Evolutionary conservation across 805 yeast species (phyloP).

Genomic region (Cyberlindnera mississippiensis): DNA sequence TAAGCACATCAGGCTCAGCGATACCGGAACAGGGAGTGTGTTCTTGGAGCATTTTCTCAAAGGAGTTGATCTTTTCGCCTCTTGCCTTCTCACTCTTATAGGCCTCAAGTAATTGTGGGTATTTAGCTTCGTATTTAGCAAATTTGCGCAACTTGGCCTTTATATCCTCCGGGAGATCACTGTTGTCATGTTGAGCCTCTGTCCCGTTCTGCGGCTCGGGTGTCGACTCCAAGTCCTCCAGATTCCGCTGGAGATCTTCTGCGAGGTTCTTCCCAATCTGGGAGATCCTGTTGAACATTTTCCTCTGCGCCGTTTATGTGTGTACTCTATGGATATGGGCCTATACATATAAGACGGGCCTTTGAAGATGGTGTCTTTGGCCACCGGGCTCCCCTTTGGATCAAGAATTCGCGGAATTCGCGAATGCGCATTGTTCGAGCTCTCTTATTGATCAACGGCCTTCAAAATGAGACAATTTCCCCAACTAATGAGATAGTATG

Average conservation of each 20-base stretch:
- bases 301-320: too few relatives aligned
- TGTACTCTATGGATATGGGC: too few relatives aligned
- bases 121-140: slow-evolving; percentile 83
- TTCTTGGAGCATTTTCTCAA: slow-evolving; percentile 72
- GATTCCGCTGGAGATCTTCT: slow-evolving; percentile 53
- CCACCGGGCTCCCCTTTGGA: too few relatives aligned
- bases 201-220: slow-evolving; percentile 5
- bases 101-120: slow-evolving; percentile 80
- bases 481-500: too few relatives aligned
- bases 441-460: too few relatives aligned
- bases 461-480: too few relatives aligned
- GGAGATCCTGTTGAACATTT: slow-evolving; percentile 2
- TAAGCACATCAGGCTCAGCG: slow-evolving; percentile 64
- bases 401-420: too few relatives aligned
- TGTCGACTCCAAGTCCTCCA: slow-evolving; percentile 26
- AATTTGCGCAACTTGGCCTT: slow-evolving; percentile 67
- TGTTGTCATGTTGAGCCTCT: slow-evolving; percentile 5
- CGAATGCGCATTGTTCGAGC: too few relatives aligned
- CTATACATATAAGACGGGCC: too few relatives aligned
- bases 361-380: too few relatives aligned
- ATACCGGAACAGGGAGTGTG: slow-evolving; percentile 77
- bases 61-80: slow-evolving; percentile 49
- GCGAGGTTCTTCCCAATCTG: slow-evolving; percentile 1
- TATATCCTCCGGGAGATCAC: slow-evolving; percentile 47
- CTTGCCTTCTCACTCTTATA: slow-evolving; percentile 77